Conservation (phyloP, 208 protist species). For the Leishmania amazonensis region DNA sequence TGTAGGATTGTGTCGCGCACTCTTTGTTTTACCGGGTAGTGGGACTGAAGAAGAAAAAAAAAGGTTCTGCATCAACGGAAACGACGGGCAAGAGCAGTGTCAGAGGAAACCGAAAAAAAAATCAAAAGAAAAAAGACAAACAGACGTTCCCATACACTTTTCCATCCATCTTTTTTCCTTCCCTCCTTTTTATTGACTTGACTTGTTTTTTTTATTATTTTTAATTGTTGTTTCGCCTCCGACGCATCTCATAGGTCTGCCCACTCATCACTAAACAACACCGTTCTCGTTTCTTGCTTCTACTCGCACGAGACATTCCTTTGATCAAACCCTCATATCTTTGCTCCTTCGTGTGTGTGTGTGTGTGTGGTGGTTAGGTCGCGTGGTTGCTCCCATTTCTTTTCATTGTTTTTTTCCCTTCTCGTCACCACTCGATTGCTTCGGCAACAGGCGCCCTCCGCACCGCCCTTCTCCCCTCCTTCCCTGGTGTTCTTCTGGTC, state of each 20-base stretch:
- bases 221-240: neutral
- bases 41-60: neutral
- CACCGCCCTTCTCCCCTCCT: neutral
- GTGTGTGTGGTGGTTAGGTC: neutral
- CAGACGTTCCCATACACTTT: neutral
- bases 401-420: neutral
- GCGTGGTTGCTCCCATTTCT: neutral
- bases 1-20: constrained; percentile 4
- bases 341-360: neutral
- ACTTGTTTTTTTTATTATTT: neutral
- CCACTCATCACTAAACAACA: neutral
- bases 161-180: neutral
- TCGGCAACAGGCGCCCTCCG: neutral
- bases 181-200: neutral
- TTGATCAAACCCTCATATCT: neutral
- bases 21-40: neutral
- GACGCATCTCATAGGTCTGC: neutral
- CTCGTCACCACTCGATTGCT: neutral
- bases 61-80: neutral
- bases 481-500: constrained; percentile 10
- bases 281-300: neutral
- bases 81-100: neutral
- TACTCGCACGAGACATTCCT: neutral
- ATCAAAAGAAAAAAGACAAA: neutral
- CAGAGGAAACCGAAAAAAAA: neutral